These are phyloP conservation scores for Pilasporangium apinafurcum DNA, from an alignment of 352 stramenopile genomes.

Conservation along the genomic window DNA sequence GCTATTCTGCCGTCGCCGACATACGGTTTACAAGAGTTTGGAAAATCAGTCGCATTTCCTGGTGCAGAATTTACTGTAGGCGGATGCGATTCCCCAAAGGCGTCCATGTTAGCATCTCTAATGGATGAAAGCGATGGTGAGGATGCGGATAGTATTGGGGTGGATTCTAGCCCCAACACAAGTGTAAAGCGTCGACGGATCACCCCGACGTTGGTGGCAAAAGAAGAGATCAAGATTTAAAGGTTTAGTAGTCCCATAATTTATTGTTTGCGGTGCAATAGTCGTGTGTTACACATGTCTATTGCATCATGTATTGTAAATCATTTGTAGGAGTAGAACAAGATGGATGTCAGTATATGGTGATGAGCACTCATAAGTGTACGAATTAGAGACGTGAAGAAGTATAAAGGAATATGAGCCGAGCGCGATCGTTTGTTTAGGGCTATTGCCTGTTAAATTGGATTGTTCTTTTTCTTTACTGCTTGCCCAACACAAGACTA, in stretches of 20 bases:
- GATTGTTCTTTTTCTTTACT: neutral
- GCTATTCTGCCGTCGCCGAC: slow-evolving; percentile 19
- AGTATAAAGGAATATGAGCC: neutral
- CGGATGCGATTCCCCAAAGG: neutral
- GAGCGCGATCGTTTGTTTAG: slow-evolving; percentile 1
- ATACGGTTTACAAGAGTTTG: slow-evolving; percentile 29
- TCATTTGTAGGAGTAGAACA: too few relatives aligned
- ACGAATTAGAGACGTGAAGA: neutral
- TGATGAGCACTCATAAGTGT: too few relatives aligned
- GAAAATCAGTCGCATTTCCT: slow-evolving; percentile 33
- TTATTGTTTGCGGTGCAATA: too few relatives aligned
- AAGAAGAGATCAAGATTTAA: slow-evolving; percentile 57
- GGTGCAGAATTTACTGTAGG: neutral
- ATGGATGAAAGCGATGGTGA: slow-evolving; percentile 22
- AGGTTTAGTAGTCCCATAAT: too few relatives aligned
- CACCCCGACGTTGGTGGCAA: slow-evolving; percentile 38
- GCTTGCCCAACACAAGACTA: slow-evolving; percentile 40
- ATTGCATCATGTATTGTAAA: too few relatives aligned
- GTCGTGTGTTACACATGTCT: too few relatives aligned
- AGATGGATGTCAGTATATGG: too few relatives aligned
- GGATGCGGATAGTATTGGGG: slow-evolving; percentile 1
- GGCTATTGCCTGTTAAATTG: neutral
- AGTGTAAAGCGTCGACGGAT: slow-evolving; percentile 39
- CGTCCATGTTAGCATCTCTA: slow-evolving; percentile 4
- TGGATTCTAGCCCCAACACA: slow-evolving; percentile 17